Evolutionary conservation across 495 filamentous ascomycete species (phyloP), one percentile per base, ranked within the genome.

Genomic region (Aspergillus hancockii): DNA sequence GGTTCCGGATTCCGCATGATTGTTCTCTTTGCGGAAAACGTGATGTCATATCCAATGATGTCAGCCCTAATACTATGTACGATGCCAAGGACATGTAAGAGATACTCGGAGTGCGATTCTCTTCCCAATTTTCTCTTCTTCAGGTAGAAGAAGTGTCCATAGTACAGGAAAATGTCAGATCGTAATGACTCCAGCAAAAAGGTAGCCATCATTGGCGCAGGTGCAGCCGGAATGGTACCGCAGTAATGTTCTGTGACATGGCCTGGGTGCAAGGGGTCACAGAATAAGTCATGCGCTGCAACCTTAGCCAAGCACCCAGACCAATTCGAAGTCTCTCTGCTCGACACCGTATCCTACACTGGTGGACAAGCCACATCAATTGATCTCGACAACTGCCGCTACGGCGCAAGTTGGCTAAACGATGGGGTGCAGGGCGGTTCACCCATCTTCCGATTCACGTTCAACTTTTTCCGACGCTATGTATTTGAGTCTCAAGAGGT

Each of bases 361-460:
- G 91, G 91, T n/a, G 90, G 91, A 0, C 90, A 95, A 68, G 90
- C 90, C 1, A 90, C 87, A 40, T 91, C 90, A 4, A 90, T 93
- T 49, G 69, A 86, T 3, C 66, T 95, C 8, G 86, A 93, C 68
- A 80, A 87, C 60, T 66, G 79, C 14, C 82, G 82, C 57, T 78
- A 88, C 64, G 88, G 89, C 3, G 85, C 89, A 1, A 79, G 79
- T 30, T 93, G 89, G 90, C 79, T 92, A 63, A 95, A 95, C 63
- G 84, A 95, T 61, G 91, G 90, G 13, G 91, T 95, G 1, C 90
- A 95, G 64, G 90, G 91, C 3, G 91, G 90, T 4, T 90, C 88
- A 19, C 76, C 78, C 12, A 89, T 89, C 55, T 95, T 93, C 76
- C 86, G 90, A 63, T 90, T 93, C 65, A 93, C 90, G 7, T 81